Evolutionary conservation across 805 yeast genomes (phyloP), one percentile per base, ranked within the genome.

Genomic region (Metschnikowia bowlesiae): DNA sequence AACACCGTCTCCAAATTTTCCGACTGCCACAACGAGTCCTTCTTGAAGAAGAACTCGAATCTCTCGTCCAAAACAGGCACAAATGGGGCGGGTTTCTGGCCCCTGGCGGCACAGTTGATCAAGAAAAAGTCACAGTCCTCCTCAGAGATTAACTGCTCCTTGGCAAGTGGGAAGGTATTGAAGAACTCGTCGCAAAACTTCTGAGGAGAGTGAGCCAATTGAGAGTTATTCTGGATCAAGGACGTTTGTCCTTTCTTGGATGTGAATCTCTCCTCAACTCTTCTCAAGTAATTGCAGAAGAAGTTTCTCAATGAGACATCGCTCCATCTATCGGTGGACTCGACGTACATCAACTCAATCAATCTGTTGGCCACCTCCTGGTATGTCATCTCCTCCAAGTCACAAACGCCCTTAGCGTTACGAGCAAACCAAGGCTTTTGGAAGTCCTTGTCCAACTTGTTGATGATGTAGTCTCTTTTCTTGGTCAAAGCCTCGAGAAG

Each of bases 21-120:
- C 26, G 96, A 87, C 80, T 94, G 99, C 99, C 99, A 94, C 69
- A 94, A 79, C 31, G 98, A 92, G 72, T 94, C 99, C 77, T 94
- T 94, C 83, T 94, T 94, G 83, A 94, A 94, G 81, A 87, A 94
- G 66, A 85, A 84, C 71, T 94, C 97, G 63, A 94, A 89, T 76
- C 89, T 87, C 59, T 89, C 95, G 66, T 94, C 96, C 68, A 94
- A 79, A 18, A 89, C 87, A 46, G 99, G 99, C 61, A 94, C 91
- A 61, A 94, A 94, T 56, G 99, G 99, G 66, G 90, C 97, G 33
- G 99, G 99, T 75, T 94, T 94, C 75, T 92, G 97, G 53, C 73
- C 64, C 61, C 96, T 96, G 65, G 83, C 83, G 57, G 83, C 78
- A 67, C 96, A 88, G 62, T 85, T 77, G 68, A 82, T 81, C 71